Conservation (phyloP, 2,329 filamentous ascomycete genomes). For the Chrysoporthe cubensis region DNA sequence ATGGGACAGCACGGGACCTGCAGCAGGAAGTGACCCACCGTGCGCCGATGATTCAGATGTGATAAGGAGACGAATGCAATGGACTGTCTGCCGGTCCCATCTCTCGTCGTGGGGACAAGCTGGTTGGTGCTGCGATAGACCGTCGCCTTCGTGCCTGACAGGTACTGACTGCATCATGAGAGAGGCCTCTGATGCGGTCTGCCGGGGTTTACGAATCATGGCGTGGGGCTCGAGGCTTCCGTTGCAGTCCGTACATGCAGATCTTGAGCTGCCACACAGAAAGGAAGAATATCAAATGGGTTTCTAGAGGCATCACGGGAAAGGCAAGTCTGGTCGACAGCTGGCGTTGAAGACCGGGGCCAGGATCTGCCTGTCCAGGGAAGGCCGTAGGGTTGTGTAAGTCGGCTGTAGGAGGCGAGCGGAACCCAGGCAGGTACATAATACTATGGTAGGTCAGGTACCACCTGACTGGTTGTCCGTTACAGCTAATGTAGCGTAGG, state of each 20-base stretch:
- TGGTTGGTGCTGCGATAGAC: background rate
- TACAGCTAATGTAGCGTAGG: constrained; percentile 9
- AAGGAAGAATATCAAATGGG: constrained; percentile 3
- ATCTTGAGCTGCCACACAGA: background rate
- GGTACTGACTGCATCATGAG: background rate
- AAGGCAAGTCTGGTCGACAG: background rate
- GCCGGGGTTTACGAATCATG: background rate
- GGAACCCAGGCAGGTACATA: constrained; percentile 1
- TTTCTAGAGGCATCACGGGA: background rate
- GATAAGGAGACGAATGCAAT: background rate
- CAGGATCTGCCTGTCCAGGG: background rate
- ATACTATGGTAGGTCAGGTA: constrained; percentile 10
- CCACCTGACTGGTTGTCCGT: constrained; percentile 13
- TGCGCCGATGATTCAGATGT: background rate
- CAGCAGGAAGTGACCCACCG: background rate
- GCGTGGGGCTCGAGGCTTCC: background rate
- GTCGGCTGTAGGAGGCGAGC: constrained; percentile 11
- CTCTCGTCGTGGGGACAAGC: background rate
- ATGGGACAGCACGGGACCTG: background rate
- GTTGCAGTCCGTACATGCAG: background rate
- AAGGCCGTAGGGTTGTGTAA: constrained; percentile 21
- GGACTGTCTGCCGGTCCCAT: background rate
- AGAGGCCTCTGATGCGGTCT: background rate
- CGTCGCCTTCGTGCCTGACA: background rate
- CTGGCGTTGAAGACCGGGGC: background rate